Base-by-base conservation (phyloP, 495 filamentous ascomycete species). In the Podospora tetraspora region DNA sequence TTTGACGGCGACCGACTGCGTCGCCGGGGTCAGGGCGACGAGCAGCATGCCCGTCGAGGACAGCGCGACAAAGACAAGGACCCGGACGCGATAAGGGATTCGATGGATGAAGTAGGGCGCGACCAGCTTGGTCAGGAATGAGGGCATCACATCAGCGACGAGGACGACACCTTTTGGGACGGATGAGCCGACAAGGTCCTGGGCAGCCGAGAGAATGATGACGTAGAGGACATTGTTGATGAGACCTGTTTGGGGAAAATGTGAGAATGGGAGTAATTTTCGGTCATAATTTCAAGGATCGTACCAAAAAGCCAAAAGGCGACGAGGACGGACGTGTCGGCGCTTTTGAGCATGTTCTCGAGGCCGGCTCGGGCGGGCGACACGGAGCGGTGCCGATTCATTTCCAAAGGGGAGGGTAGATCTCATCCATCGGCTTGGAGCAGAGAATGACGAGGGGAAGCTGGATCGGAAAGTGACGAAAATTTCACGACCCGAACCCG, bases 191-290 rank as follows among this genome's bases (percentile, higher is more conserved):
- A 98, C 95, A 67, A 99, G 90, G 76, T 99, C 95, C 68, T 96
- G 90, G 23, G 95, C 94, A n/a, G 95, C 91, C 16, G 93, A 93
- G 71, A 99, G 88, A 77, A 99, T 92, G 76, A 99, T 90, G 34
- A 99, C 94, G 77, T 98, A 99, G 79, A 97, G 91, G 74, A 99
- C 91, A 81, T 97, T 98, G 79, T 99, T 99, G 77, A 99, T 92
- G 7, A 97, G 83, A 64, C 95, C 94, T 98, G 69, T 30, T 52
- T 1, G 3, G 22, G 22, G 23, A 19, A 16, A 0, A n/a, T 9
- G 13, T 64, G 21, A 25, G 12, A 23, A 59, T 29, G 4, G 57
- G 63, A 52, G 57, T 22, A 34, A 22, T 8, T 64, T 1, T 13
- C 8, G 7, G 0, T 3, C 11, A 37, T 16, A n/a, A 3, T 25